phyloP scores from a whole-genome alignment of 2,329 filamentous ascomycete genomes.

The Aspergillus fischeri region DNA sequence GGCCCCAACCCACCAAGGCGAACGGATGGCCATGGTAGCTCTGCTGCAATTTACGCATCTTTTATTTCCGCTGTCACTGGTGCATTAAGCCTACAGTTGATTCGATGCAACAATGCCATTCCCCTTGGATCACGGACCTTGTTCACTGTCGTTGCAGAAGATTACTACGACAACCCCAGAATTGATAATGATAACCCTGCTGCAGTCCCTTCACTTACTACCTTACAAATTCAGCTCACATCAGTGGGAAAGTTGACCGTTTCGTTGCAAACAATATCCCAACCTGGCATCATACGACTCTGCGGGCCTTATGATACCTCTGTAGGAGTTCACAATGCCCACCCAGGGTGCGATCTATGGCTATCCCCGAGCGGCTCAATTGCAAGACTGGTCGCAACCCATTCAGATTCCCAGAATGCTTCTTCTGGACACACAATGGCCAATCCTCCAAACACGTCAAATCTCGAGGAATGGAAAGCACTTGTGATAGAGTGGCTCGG shows the following conservation, averaged over 20 bases:
- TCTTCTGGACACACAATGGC: conserved; percentile 17
- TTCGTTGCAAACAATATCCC: conserved; percentile 33
- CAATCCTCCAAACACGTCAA: conserved; percentile 8
- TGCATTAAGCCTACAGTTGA: conserved; percentile 33
- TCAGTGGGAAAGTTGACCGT: conserved; percentile 34
- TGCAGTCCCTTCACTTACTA: conserved; percentile 30
- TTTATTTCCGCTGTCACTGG: conserved; percentile 39
- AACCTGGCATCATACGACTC: conserved; percentile 34
- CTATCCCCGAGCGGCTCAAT: conserved; percentile 38
- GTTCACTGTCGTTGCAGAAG: conserved; percentile 32
- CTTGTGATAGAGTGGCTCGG: conserved; percentile 35
- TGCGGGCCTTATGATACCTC: conserved; percentile 16
- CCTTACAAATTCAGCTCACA: conserved; percentile 36
- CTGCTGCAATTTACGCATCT: conserved; percentile 35
- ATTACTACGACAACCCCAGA: conserved; percentile 26
- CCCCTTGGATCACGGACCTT: conserved; percentile 40
- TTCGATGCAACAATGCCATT: conserved; percentile 32
- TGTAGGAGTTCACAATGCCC: conserved; percentile 12
- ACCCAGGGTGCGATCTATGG: conserved; percentile 36
- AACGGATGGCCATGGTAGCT: conserved; percentile 28
- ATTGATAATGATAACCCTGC: conserved; percentile 23
- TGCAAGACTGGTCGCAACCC: conserved; percentile 29
- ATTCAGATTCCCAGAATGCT: conserved; percentile 16
- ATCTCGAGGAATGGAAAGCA: conserved; percentile 32
- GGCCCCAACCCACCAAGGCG: conserved; percentile 22